Evolutionary conservation across 2,329 filamentous ascomycete genomes (phyloP), one percentile per base, ranked within the genome.

Genomic region (Fusarium pseudonygamai): DNA sequence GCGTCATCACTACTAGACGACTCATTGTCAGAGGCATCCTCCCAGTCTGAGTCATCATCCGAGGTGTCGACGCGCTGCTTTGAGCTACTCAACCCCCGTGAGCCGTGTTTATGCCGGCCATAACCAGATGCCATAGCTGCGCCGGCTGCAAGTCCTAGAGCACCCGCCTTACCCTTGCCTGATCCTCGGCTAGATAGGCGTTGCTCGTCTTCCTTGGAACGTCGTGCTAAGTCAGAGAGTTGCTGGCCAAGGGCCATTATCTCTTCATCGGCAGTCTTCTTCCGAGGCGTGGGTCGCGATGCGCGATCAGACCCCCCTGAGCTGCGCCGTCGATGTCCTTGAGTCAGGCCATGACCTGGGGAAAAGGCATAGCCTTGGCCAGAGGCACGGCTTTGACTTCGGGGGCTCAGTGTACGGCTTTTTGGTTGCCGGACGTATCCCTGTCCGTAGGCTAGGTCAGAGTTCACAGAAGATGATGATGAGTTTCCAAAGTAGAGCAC

Each of bases 401-500:
- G 72, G 34, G 77, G 77, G 60, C 78, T 78, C 28, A 77, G 73
- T 49, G 74, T 79, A 43, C 78, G 78, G 59, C 76, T 77, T 69
- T 79, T 82, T 14, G 75, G 66, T 40, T 82, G 81, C 69, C 85
- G 85, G 52, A 89, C 83, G 71, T 87, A 91, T 22, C 90, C 91
- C 61, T 83, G 86, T 15, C 91, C 91, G 78, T 93, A 93, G 15
- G 91, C 91, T 68, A 93, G 82, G 78, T 93, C 92, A 26, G 88
- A 89, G 79, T 92, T 90, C 61, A 92, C 85, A 2, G 90, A 92
- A 1, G 90, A 92, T 5, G 89, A 91, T 3, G 91, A 93, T 5
- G 88, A 91, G 75, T 91, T 92, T 61, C 80, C 85, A 75, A 90
- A 87, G 64, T 86, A 87, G 46, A 91, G 85, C 60, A 92, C 86